Evolutionary conservation across 169 alveolate genomes (phyloP), one percentile per base, ranked within the genome.

Genomic region (Plasmodium coatneyi): DNA sequence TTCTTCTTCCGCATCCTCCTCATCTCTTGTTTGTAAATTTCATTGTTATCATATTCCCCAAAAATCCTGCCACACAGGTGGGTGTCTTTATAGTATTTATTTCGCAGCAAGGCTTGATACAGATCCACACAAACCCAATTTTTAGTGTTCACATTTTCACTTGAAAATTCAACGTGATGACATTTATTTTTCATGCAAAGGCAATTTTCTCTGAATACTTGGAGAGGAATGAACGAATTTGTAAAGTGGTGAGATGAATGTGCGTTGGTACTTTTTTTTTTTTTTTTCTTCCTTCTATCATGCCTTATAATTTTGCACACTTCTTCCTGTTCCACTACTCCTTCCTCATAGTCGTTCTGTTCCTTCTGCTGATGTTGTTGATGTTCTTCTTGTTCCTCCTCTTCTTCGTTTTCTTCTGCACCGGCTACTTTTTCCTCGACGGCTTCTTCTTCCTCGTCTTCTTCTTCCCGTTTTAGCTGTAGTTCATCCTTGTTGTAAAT

Each of bases 211-310:
- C 80, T 52, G 30, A 86, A 86, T 19, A 52, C 54, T 86, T 86
- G 93, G 5, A 76, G 60, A 74, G 93, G 93, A n/a, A 84, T 86
- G 66, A 86, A 43, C 66, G 93, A 86, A 54, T 86, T 86, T n/a
- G 60, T 28, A 86, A 25, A 76, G 0, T 78, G 52, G 1, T 86
- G 93, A 22, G 93, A 86, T 32, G 84, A 30, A 32, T 86, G 6
- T 2, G 93, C 19, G 66, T 72, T 49, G 14, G 49, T 32, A 9
- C 39, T 76, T 76, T 56, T 86, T 43, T 30, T 86, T 76, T 86
- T 86, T 30, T 86, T 86, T 34, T 86, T 86, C 43, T 78, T 74
- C 43, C 80, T 86, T 86, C 74, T 78, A 52, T 78, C 84, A 32
- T 72, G 76, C 54, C 43, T 78, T 28, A 56, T 22, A 5, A 2